These are phyloP conservation scores for Blastocystis sp. DNA, from an alignment of 352 stramenopile species.

Conservation along the genomic window DNA sequence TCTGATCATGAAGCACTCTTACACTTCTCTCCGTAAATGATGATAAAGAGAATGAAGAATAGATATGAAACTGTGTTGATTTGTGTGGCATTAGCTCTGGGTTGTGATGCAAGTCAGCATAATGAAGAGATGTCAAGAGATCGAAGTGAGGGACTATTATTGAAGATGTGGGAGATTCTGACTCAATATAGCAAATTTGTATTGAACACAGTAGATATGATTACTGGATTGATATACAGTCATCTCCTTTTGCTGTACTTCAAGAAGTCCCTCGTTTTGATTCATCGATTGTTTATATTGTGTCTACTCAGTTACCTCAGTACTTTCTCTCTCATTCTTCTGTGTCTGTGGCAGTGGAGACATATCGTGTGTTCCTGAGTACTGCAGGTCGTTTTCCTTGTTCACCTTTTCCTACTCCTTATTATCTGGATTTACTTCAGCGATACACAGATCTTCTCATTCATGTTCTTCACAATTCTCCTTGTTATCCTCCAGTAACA, in stretches of 20 bases:
- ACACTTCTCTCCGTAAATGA: neutral
- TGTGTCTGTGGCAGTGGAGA: neutral
- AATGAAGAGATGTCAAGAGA: neutral
- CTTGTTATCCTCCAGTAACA: neutral
- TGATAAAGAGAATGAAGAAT: neutral
- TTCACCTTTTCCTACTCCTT: neutral
- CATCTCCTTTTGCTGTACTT: neutral
- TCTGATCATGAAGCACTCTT: neutral
- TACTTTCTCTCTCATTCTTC: neutral
- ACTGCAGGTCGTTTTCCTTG: neutral
- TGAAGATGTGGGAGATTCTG: neutral
- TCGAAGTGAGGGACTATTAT: neutral
- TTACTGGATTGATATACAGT: neutral
- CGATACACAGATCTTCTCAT: neutral
- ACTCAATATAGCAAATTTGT: neutral
- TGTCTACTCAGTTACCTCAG: neutral
- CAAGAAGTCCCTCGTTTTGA: neutral
- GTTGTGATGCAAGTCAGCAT: neutral
- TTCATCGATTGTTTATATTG: too few relatives aligned
- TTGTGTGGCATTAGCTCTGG: neutral
- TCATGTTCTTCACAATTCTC: neutral
- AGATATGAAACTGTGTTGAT: neutral
- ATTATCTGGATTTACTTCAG: neutral
- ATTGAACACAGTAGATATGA: neutral
- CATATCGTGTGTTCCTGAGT: neutral